Evolutionary conservation across 1,139 yeast species (phyloP), one percentile per base, ranked within the genome.

Genomic region (Zygoascus sp.): DNA sequence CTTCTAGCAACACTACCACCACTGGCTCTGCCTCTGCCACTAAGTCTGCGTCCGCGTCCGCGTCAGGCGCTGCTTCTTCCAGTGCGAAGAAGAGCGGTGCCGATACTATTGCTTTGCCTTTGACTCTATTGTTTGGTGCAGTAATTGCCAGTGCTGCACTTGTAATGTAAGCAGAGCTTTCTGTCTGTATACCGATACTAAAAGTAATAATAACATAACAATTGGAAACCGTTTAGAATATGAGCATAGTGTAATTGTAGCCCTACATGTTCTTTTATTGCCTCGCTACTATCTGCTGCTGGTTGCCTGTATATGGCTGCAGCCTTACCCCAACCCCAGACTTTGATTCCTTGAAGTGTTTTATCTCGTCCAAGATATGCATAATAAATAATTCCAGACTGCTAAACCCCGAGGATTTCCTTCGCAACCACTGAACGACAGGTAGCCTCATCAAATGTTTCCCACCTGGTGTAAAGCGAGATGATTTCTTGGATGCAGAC

Each of bases 401-500:
- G 15, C 25, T 22, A 37, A 10, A 27, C 25, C 11, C 36, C 52
- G 25, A 53, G 37, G 10, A 53, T 28, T 40, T 45, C 43, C 28
- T 49, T 48, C 13, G 58, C 58, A 22, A 58, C 41, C 34, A 39
- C 46, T 32, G 44, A 43, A 40, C 67, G 61, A 50, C 68, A 63
- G 4, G 53, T 38, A 19, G 57, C 56, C 61, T 89, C 97, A 58
- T 85, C 89, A 59, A 85, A 89, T 21, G 79, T 65, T 55, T 85
- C 90, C 97, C 97, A 89, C 10, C 80, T 74, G 44, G 84, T 90
- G 62, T 89, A 89, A 2, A 89, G 67, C 6, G 84, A 79, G 44
- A 89, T 73, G 62, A 88, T 69, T 56, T 88, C 96, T 61, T 89
- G 96, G 41, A 87, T 80, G 6, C 88, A 81, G 53, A 85, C 94